phyloP scores from a whole-genome alignment of 257 asterid species.

The Rehmannia glutinosa region DNA sequence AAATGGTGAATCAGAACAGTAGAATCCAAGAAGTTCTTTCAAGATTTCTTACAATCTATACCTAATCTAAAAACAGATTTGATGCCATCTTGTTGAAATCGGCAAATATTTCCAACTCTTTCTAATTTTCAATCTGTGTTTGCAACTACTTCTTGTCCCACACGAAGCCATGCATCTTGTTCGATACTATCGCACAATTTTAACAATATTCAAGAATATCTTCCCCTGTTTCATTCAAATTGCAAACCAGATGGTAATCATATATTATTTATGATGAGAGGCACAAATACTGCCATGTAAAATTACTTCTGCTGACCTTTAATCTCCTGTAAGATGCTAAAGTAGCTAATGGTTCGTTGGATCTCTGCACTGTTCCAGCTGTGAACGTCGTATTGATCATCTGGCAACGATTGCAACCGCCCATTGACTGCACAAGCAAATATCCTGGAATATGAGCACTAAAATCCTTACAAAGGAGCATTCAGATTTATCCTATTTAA shows the following conservation, averaged over 20 bases:
- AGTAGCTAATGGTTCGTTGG: constrained; percentile 87
- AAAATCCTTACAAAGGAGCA: not conserved
- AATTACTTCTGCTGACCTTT: constrained; percentile 47
- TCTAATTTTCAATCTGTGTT: constrained; percentile 28
- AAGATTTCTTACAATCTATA: no score
- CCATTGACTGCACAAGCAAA: constrained; percentile 57
- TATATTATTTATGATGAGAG: not conserved
- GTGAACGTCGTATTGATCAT: constrained; percentile 61
- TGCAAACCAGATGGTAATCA: not conserved
- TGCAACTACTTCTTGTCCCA: constrained; percentile 62
- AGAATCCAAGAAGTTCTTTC: no score
- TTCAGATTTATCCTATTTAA: not conserved
- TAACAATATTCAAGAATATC: constrained; percentile 69
- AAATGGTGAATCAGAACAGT: no score
- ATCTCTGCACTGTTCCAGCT: constrained; percentile 54
- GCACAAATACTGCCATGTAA: not conserved
- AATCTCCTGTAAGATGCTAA: constrained; percentile 81
- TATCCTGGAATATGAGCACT: not conserved
- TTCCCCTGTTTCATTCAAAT: constrained; percentile 61
- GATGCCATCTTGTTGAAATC: no score
- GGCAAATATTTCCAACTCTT: no score
- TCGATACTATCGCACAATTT: constrained; percentile 32
- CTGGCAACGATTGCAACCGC: constrained; percentile 98
- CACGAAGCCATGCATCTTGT: constrained; percentile 49
- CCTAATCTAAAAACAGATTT: no score